Evolutionary conservation across 2,329 filamentous ascomycete genomes (phyloP).

Genomic region (Ascochyta koolunga): DNA sequence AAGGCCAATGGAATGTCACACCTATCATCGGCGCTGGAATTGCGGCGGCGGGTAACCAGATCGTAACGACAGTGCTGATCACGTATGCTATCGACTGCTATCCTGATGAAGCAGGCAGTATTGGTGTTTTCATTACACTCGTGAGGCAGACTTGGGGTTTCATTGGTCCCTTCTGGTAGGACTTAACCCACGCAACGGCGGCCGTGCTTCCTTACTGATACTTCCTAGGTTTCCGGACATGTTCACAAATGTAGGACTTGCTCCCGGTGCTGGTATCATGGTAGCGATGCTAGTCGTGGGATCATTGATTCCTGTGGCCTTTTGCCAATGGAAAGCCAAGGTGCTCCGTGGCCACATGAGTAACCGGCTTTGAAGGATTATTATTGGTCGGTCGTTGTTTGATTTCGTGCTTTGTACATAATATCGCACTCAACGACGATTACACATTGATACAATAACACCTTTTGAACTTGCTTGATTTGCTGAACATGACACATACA

Average conservation of each 20-base stretch:
- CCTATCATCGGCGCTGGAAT: conserved; percentile 61
- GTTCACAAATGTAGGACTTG: conserved; percentile 45
- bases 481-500: background rate
- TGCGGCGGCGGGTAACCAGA: conserved; percentile 62
- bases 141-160: conserved; percentile 57
- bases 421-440: background rate
- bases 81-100: conserved; percentile 67
- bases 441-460: background rate
- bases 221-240: conserved; percentile 42
- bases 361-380: conserved; percentile 6
- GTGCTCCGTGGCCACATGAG: conserved; percentile 27
- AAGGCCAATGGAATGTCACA: conserved; percentile 61
- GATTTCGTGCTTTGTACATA: background rate
- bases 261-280: conserved; percentile 47
- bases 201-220: background rate
- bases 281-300: conserved; percentile 40
- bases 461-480: background rate
- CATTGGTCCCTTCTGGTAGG: conserved; percentile 50
- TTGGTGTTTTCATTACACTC: conserved; percentile 65
- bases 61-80: conserved; percentile 65
- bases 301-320: conserved; percentile 29
- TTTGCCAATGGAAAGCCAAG: conserved; percentile 36
- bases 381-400: too few species aligned
- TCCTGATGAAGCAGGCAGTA: conserved; percentile 57
- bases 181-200: background rate